Evolutionary conservation across 176 grass and related monocot species (phyloP), one percentile per base, ranked within the genome.

Genomic region (Saccharum officinarum): DNA sequence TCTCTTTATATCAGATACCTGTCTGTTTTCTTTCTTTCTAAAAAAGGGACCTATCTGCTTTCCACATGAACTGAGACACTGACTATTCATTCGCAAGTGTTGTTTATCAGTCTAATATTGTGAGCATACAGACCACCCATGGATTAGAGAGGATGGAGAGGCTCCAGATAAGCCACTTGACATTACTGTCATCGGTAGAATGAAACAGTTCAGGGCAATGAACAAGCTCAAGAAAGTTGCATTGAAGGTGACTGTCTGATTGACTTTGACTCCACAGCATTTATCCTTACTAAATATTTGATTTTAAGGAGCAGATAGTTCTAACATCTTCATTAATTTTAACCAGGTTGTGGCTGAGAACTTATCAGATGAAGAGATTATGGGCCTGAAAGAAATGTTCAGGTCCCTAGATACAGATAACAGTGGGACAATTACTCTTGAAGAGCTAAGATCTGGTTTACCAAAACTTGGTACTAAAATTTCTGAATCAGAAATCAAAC

Each of bases 171-270:
- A 94, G 78, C 94, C 97, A 82, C 93, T 99, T 88, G 97, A 99
- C 79, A 94, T 92, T 87, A 92, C 97, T 37, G 97, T 99, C 80
- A 82, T 99, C 20, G 88, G 76, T 81, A 96, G 97, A 94, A 99
- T 99, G 92, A 99, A 99, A 78, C 97, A 99, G 83, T 99, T 99
- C 86, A 96, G 97, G 88, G 97, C 94, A 22, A 99, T 99, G 97
- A 99, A 99, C 90, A 99, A 99, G 76, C 97, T 99, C 39, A 99
- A 99, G 76, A 99, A 99, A 94, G 92, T 99, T 82, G 97, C 97
- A 71, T 83, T 96, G 78, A 99, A 99, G 94, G 97, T 99, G 39
- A 87, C 75, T 73, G 63, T 15, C 71, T 73, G 45, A 62, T 62
- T 65, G 26, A 31, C 71, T 90, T 84, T 34, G 46, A 60, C n/a